Base-by-base conservation (phyloP, 1,284 basidiomycete genomes). In the Lentinula novae-zelandiae region DNA sequence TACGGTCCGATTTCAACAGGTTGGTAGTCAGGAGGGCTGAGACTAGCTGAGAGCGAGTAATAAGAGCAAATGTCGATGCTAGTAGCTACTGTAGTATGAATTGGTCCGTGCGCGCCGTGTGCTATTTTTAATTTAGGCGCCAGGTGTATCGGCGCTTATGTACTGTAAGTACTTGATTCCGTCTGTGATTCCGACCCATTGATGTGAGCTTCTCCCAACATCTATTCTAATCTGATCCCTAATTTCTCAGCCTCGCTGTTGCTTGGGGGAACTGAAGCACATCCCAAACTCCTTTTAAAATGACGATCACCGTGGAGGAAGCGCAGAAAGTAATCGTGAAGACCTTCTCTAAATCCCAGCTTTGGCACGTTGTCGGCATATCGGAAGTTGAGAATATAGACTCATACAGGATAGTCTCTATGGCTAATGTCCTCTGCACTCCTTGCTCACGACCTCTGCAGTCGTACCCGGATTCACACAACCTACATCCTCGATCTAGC, bases 401-500 rank as follows among this genome's bases (percentile, higher is more conserved):
- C n/a, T 57, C 58, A 10, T 60, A 57, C 50, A 57, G 62, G 62
- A 53, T 31, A 57, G 54, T 22, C 8, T 15, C 39, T 20, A 13
- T 9, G 10, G 34, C 20, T 4, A 46, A 46, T 7, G 40, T 3
- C 15, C 31, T 49, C 7, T 33, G 13, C 22, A 40, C 20, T 33
- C 12, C 34, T 27, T 48, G 15, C 38, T 57, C 9, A 51, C 31
- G 20, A 27, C 5, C 10, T 12, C 13, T 34, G 27, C 34, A 63
- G 62, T 33, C 60, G 60, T 22, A 60, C 62, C 2, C 58, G 40
- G n/a, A 58, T 17, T 7, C 53, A 58, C 52, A 46, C 42, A 31
- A 58, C 62, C 12, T 63, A 55, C 36, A 58, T 63, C 8, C 12
- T 63, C 8, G 56, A 61, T 44, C 31, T 63, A 17, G 57, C 62